Percentiles rank a stretch among this genome's conserved stretches.
Evolutionary conservation across 345 rosid genomes (phyloP).

Genomic region (Pugionium dolabratum): DNA sequence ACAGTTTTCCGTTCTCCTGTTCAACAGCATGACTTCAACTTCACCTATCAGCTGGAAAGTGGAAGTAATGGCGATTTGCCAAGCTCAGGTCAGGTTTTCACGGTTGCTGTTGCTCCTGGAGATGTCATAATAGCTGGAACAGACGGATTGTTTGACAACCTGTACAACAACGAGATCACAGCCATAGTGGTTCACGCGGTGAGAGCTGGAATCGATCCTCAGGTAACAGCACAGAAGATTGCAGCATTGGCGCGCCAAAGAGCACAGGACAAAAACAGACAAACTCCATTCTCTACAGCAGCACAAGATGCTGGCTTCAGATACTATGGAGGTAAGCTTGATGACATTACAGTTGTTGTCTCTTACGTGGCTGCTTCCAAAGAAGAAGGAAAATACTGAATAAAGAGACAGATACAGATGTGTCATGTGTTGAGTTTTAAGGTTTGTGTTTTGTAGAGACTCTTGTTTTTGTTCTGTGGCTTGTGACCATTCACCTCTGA

Average conservation of each 20-base stretch:
- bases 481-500: background rate
- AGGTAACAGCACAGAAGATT: conserved; percentile 93
- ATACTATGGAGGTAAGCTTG: conserved; percentile 98
- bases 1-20: conserved; percentile 90
- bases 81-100: conserved; percentile 93
- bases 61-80: conserved; percentile 87
- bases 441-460: conserved; percentile 30
- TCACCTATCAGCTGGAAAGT: conserved; percentile 88
- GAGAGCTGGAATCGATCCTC: conserved; percentile 87
- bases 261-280: conserved; percentile 89
- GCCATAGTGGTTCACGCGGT: conserved; percentile 92
- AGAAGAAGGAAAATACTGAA: conserved; percentile 36
- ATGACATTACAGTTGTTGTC: conserved; percentile 97
- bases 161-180: conserved; percentile 94
- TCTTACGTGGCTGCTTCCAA: conserved; percentile 63
- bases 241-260: conserved; percentile 96
- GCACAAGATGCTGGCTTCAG: conserved; percentile 98
- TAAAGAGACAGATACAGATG: conserved; percentile 20
- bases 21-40: conserved; percentile 95
- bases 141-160: conserved; percentile 92
- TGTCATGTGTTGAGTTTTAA: conserved; percentile 30
- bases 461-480: conserved; percentile 33
- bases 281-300: conserved; percentile 96
- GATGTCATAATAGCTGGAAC: conserved; percentile 91
- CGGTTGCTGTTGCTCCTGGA: conserved; percentile 85